Percentiles rank a stretch among this genome's conserved stretches.
Conservation (phyloP, 495 filamentous ascomycete species). For the Hyphodiscus hymeniophilus region DNA sequence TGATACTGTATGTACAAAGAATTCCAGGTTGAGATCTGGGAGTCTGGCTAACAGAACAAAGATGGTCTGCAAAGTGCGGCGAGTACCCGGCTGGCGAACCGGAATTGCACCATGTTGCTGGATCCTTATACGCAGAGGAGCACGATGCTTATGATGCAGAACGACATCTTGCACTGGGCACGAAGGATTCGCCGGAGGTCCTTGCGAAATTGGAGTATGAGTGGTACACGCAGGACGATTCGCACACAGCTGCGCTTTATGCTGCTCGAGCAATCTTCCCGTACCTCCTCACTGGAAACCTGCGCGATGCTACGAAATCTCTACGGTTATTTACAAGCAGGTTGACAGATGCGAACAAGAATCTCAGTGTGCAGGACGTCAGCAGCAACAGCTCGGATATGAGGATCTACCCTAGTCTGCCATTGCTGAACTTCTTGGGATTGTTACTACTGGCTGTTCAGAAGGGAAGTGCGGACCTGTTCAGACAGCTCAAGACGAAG, state of each 20-base stretch:
- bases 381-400: conserved; percentile 66
- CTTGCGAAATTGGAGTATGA: conserved; percentile 78
- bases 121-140: conserved; percentile 82
- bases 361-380: conserved; percentile 70
- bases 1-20: conserved; percentile 57
- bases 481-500: conserved; percentile 70
- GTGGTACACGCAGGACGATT: conserved; percentile 86
- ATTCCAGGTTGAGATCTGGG: not conserved
- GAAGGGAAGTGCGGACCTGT: conserved; percentile 72
- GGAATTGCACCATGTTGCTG: conserved; percentile 89
- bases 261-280: conserved; percentile 84
- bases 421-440: conserved; percentile 86
- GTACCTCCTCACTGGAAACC: conserved; percentile 82
- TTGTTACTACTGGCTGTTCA: conserved; percentile 77
- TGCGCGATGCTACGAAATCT: conserved; percentile 77
- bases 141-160: conserved; percentile 89
- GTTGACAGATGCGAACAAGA: conserved; percentile 58
- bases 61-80: conserved; percentile 79
- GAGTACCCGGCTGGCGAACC: conserved; percentile 89
- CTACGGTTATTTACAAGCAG: conserved; percentile 71
- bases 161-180: conserved; percentile 80
- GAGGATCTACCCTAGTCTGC: conserved; percentile 77
- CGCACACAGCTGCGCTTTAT: conserved; percentile 84
- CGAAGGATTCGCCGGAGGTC: conserved; percentile 75
- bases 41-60: conserved; percentile 23